These are phyloP conservation scores for Backusella macrospora DNA, from an alignment of 192 early-diverging fungal species.

Conservation along the genomic window DNA sequence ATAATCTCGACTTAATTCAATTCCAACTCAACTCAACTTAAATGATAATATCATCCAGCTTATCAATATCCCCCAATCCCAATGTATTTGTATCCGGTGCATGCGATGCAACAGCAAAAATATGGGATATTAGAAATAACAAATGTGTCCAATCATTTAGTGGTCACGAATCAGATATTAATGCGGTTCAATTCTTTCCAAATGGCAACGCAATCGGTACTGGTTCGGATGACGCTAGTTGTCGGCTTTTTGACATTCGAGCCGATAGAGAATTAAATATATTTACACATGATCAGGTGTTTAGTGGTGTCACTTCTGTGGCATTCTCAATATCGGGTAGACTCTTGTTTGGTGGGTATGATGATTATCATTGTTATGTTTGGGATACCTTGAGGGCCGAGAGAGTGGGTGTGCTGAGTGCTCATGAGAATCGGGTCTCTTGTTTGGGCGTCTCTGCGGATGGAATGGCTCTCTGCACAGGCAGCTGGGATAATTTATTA, in stretches of 20 bases:
- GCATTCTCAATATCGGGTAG: constrained; percentile 97
- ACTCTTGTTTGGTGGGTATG: constrained; percentile 97
- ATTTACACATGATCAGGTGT: constrained; percentile 97
- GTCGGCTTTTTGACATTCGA: constrained; percentile 95
- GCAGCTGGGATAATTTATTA: constrained; percentile 96
- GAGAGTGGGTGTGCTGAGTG: constrained; percentile 89
- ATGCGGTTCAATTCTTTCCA: constrained; percentile 99
- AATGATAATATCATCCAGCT: constrained; percentile 37
- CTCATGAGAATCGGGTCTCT: constrained; percentile 97
- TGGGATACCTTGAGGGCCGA: constrained; percentile 99
- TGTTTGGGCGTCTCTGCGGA: constrained; percentile 96
- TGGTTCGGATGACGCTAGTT: constrained; percentile 98
- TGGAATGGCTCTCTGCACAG: constrained; percentile 98
- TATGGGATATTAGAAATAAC: constrained; percentile 97
- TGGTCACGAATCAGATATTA: constrained; percentile 98
- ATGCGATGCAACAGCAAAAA: constrained; percentile 97
- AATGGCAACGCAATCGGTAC: constrained; percentile 98
- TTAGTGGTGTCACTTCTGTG: constrained; percentile 98
- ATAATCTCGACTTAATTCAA: not conserved
- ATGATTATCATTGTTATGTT: constrained; percentile 99
- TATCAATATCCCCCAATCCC: constrained; percentile 91
- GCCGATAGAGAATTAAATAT: constrained; percentile 98
- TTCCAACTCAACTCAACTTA: not conserved
- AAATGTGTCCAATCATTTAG: constrained; percentile 98
- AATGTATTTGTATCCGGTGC: constrained; percentile 98